phyloP scores from a whole-genome alignment of 2,329 filamentous ascomycete species.

The Calonectria pauciramosa region DNA sequence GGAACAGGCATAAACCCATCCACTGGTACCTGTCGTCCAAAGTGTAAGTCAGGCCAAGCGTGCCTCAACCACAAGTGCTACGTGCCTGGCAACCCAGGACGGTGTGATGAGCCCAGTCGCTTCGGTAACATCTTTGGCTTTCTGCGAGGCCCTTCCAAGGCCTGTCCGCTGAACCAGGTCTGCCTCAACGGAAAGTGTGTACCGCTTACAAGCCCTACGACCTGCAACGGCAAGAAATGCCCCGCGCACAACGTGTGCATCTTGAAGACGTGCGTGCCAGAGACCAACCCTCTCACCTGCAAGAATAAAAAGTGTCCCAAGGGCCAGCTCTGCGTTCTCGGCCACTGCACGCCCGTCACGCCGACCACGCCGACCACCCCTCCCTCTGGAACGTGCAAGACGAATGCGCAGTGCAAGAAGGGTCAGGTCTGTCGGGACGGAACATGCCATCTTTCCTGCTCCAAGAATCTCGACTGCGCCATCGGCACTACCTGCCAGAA shows the following conservation, averaged over 20 bases:
- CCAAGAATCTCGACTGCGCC: not conserved
- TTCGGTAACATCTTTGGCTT: not conserved
- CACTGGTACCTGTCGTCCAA: not conserved
- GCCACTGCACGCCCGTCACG: constrained; percentile 24
- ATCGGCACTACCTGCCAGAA: not conserved
- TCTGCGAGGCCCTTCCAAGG: not conserved
- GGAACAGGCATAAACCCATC: not conserved
- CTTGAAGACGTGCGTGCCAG: constrained; percentile 25
- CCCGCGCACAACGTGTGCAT: constrained; percentile 32
- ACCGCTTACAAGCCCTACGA: not conserved
- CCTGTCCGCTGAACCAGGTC: constrained; percentile 19
- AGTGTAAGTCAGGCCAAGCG: not conserved
- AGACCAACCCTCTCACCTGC: constrained; percentile 25
- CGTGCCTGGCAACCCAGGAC: not conserved
- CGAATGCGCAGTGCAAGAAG: not conserved
- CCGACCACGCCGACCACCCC: not conserved
- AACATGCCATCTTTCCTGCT: not conserved
- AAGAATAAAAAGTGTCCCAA: constrained; percentile 13
- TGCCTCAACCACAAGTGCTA: constrained; percentile 3
- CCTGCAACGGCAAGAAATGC: constrained; percentile 26
- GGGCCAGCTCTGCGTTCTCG: constrained; percentile 31
- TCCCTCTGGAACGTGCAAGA: not conserved
- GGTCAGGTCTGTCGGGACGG: not conserved
- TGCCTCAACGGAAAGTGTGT: constrained; percentile 33
- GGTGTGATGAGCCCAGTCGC: not conserved